Base-by-base conservation (phyloP, 805 yeast genomes). In the Saccharomyces mikatae region DNA sequence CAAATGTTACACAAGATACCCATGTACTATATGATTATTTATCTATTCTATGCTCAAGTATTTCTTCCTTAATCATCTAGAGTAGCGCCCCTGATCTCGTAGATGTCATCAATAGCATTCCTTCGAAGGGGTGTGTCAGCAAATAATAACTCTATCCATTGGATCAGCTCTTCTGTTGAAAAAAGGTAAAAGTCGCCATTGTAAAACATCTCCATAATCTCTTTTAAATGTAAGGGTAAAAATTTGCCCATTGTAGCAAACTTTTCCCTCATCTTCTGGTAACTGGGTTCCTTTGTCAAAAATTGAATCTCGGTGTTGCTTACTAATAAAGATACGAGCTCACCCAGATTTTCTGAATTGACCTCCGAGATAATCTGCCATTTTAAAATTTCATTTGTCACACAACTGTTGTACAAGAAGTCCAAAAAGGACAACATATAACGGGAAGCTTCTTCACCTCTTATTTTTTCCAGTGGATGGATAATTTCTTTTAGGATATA, bases 71-170 rank as follows among this genome's bases (percentile, higher is more conserved):
- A 49, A 41, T 59, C 66, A 14, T 58, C 69, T 0, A 77, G 80
- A 14, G 87, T 79, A 5, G 82, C 79, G 56, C 74, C 81, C 26
- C 69, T 65, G 41, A 74, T 71, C 48, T 74, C 78, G n/a, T 56
- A 53, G 46, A 74, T 71, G 41, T 74, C 78, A 21, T 62, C 61
- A 51, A 74, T 72, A 41, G 71, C 68, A 31, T 60, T 62, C 26
- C 65, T 62, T 55, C 75, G 71, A 24, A 70, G 51, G 14, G 67
- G 64, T 11, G 76, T 74, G 48, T 74, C 75, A n/a, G 75, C 75
- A 58, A 73, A 74, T n/a, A 74, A 55, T 52, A 71, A 58, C 41
- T 62, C 62, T n/a, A 74, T 59, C 70, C 75, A 65, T 32, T 64
- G 61, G 13, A 74, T 61, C 5, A 74, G 55, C 54, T 74, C 77